Percentiles rank a stretch among this genome's conserved stretches.
These are phyloP conservation scores for Coemansia sp. DNA, from an alignment of 192 early-diverging fungal species.

Conservation along the genomic window DNA sequence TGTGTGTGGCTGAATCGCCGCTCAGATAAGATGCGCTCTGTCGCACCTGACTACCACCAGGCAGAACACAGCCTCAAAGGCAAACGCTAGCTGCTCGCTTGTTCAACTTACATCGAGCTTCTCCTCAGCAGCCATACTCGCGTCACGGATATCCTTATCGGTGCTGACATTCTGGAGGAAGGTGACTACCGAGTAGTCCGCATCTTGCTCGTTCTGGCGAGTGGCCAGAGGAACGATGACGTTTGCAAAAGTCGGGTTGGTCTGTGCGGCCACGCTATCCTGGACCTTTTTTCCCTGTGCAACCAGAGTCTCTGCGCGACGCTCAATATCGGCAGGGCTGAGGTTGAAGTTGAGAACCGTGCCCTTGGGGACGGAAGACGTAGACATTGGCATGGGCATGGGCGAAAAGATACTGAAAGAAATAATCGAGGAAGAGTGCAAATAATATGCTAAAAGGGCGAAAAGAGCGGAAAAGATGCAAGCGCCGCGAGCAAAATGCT, in stretches of 20 bases:
- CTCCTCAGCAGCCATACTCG: constrained; percentile 66
- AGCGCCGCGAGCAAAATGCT: neutral
- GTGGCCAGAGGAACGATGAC: constrained; percentile 48
- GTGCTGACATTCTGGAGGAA: constrained; percentile 56
- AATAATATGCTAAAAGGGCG: constrained; percentile 6
- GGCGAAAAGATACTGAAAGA: neutral
- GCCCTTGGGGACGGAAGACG: constrained; percentile 25
- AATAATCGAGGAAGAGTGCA: constrained; percentile 2
- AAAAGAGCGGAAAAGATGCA: constrained; percentile 6
- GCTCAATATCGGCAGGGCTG: constrained; percentile 34
- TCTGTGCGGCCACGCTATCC: constrained; percentile 44
- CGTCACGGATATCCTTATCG: constrained; percentile 68
- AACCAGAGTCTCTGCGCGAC: constrained; percentile 27
- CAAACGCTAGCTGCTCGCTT: neutral
- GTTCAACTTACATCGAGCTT: constrained; percentile 55
- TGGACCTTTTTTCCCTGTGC: constrained; percentile 37
- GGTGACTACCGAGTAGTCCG: constrained; percentile 36
- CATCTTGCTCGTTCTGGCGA: constrained; percentile 42
- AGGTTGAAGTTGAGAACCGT: constrained; percentile 51
- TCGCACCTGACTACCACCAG: neutral
- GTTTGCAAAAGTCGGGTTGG: constrained; percentile 52
- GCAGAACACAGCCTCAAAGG: neutral
- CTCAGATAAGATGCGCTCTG: neutral
- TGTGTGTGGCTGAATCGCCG: neutral
- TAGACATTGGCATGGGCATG: constrained; percentile 4